phyloP scores from a whole-genome alignment of 768 basidiomycete species.

The Termitomyces titanicus region DNA sequence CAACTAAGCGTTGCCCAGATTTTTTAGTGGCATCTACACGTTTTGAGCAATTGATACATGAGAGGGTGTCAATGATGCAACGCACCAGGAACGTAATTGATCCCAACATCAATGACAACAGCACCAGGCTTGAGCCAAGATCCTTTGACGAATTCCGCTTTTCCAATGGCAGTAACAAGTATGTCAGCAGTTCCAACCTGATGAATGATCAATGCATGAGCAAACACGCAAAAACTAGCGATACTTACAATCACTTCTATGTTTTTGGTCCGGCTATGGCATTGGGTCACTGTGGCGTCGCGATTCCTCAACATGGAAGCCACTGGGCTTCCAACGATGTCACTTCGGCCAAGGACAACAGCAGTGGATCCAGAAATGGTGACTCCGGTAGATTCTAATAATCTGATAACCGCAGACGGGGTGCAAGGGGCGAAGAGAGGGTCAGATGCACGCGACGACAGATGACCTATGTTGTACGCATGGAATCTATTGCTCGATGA shows the following conservation, averaged over 20 bases:
- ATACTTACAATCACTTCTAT: constrained; percentile 69
- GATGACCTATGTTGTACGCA: constrained; percentile 95
- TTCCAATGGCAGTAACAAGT: constrained; percentile 94
- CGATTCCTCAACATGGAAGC: constrained; percentile 84
- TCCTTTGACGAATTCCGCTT: constrained; percentile 86
- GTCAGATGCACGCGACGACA: constrained; percentile 83
- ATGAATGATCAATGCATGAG: background rate
- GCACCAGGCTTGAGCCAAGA: constrained; percentile 95
- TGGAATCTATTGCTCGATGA: constrained; percentile 67
- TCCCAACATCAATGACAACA: constrained; percentile 96
- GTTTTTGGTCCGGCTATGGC: constrained; percentile 87
- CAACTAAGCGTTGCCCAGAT: constrained; percentile 92
- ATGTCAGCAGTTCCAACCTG: constrained; percentile 88
- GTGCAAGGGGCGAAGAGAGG: constrained; percentile 96
- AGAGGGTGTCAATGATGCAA: background rate
- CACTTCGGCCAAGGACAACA: constrained; percentile 94
- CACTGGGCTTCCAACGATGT: constrained; percentile 97
- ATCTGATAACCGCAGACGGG: constrained; percentile 86
- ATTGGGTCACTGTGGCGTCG: constrained; percentile 97
- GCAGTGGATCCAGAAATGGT: constrained; percentile 73
- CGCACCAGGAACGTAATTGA: constrained; percentile 88
- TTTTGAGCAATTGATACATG: background rate
- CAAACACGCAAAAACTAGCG: background rate
- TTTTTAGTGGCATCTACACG: constrained; percentile 81
- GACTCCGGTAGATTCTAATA: constrained; percentile 85